Conservation (phyloP, 805 yeast species). For the Lipomyces japonicus region DNA sequence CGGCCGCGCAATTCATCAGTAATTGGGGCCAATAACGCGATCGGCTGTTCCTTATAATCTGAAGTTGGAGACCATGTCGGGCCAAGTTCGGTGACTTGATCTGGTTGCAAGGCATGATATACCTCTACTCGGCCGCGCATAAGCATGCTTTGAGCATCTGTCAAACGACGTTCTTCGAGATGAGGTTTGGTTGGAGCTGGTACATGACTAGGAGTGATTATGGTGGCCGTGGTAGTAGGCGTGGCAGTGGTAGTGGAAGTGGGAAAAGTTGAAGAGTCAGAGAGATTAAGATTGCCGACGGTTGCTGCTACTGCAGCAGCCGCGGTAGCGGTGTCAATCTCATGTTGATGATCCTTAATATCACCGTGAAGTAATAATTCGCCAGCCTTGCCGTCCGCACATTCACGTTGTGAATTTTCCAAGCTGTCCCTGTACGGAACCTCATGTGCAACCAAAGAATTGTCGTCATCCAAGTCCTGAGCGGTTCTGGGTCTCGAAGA, state of each 20-base stretch:
- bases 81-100: constrained; percentile 24
- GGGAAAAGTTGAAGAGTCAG: no score
- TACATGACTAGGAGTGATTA: neutral
- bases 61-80: constrained; percentile 3
- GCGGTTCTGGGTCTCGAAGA: neutral
- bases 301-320: no score
- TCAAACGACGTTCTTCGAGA: no score
- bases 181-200: no score
- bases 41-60: constrained; percentile 1
- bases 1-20: constrained; percentile 51
- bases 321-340: no score
- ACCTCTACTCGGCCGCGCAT: constrained; percentile 24
- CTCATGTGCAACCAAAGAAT: constrained; percentile 7
- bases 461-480: neutral
- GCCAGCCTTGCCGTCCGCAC: neutral
- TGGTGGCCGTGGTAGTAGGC: neutral
- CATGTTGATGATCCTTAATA: neutral
- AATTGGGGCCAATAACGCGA: constrained; percentile 53
- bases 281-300: no score
- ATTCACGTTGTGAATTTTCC: constrained; percentile 1
- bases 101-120: constrained; percentile 23
- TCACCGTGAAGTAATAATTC: neutral
- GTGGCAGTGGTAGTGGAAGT: neutral
- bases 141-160: constrained; percentile 16
- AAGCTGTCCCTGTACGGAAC: constrained; percentile 8